phyloP scores from a whole-genome alignment of 2,329 filamentous ascomycete species.

The Hypoxylon sp. region DNA sequence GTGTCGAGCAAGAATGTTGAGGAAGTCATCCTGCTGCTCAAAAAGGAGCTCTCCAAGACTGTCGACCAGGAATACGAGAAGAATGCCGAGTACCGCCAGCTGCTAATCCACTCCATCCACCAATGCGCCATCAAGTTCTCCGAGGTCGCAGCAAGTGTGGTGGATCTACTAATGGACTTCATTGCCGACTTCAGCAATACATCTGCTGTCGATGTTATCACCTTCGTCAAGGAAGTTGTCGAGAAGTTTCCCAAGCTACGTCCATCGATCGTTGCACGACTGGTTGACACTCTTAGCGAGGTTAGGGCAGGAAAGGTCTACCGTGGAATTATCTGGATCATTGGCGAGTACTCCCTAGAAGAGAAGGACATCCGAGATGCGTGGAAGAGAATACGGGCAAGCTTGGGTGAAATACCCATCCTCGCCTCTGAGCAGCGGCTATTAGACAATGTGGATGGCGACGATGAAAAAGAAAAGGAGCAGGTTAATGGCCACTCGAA shows the following conservation, averaged over 20 bases:
- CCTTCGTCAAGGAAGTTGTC: slow-evolving; percentile 98
- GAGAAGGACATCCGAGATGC: slow-evolving; percentile 94
- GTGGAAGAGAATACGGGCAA: slow-evolving; percentile 95
- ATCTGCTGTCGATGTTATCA: slow-evolving; percentile 96
- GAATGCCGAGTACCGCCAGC: slow-evolving; percentile 92
- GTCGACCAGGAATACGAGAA: slow-evolving; percentile 99
- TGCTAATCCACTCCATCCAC: slow-evolving; percentile 97
- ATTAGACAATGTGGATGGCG: slow-evolving; percentile 84
- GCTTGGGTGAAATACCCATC: slow-evolving; percentile 96
- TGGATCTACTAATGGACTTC: slow-evolving; percentile 98
- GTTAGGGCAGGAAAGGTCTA: slow-evolving; percentile 98
- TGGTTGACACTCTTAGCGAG: slow-evolving; percentile 91
- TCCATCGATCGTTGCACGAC: slow-evolving; percentile 84
- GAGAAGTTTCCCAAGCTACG: slow-evolving; percentile 96
- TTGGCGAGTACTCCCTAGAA: slow-evolving; percentile 96
- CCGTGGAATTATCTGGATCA: slow-evolving; percentile 94
- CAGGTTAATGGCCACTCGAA: slow-evolving; percentile 87
- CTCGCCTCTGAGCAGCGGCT: slow-evolving; percentile 93
- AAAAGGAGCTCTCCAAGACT: slow-evolving; percentile 98
- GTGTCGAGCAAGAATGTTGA: slow-evolving; percentile 99
- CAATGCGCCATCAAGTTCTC: slow-evolving; percentile 99
- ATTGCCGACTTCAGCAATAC: slow-evolving; percentile 98
- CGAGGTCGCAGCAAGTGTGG: slow-evolving; percentile 95
- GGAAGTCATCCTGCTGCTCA: slow-evolving; percentile 93
- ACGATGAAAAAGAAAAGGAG: slow-evolving; percentile 68